Conservation (phyloP, 2,329 filamentous ascomycete species). For the Verticillium nonalfalfae region DNA sequence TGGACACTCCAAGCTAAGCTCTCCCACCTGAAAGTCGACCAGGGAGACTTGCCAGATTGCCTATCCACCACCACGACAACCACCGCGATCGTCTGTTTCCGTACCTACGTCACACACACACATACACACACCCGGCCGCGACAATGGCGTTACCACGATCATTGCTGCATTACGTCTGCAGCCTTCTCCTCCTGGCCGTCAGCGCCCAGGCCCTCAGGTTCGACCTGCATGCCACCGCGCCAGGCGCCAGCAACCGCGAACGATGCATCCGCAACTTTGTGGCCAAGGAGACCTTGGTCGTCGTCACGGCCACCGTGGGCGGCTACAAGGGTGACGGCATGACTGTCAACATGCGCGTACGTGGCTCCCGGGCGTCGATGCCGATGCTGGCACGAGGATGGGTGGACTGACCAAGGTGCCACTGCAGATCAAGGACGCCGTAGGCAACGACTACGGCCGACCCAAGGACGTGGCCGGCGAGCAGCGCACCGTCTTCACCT, state of each 20-base stretch:
- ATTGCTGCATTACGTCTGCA: constrained; percentile 52
- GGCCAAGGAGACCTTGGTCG: constrained; percentile 82
- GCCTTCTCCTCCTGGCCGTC: constrained; percentile 48
- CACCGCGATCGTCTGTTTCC: not conserved
- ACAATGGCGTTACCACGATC: constrained; percentile 44
- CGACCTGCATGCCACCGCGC: constrained; percentile 68
- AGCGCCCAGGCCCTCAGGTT: constrained; percentile 76
- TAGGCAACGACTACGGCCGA: constrained; percentile 92
- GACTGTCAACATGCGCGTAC: constrained; percentile 86
- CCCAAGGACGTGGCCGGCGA: constrained; percentile 90
- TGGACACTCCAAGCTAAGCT: not conserved
- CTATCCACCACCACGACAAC: not conserved
- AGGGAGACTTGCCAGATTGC: not conserved
- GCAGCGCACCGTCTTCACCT: constrained; percentile 88
- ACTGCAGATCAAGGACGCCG: constrained; percentile 80
- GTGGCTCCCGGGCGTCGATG: constrained; percentile 18
- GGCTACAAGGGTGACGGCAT: constrained; percentile 90
- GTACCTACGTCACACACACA: not conserved
- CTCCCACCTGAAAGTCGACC: not conserved
- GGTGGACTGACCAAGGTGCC: not conserved
- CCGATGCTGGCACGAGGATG: constrained; percentile 1
- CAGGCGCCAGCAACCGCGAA: constrained; percentile 61
- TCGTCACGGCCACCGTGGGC: constrained; percentile 84
- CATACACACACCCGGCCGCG: not conserved
- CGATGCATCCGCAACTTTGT: constrained; percentile 98